Evolutionary conservation across 192 early-diverging fungal species (phyloP).

Genomic region (Mortierella alpina): DNA sequence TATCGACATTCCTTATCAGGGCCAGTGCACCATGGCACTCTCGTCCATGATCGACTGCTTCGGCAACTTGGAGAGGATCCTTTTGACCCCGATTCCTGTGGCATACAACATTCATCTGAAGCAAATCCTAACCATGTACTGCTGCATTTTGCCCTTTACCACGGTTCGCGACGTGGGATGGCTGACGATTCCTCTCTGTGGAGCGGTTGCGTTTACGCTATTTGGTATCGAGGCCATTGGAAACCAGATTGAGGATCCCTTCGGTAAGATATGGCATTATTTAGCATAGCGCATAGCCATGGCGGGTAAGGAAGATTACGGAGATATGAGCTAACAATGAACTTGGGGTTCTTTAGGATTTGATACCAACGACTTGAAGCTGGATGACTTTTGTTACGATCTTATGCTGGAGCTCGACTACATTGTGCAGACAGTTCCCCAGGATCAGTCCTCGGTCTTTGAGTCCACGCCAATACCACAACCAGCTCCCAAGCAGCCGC

Average conservation of each 20-base stretch:
- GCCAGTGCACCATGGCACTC: slow-evolving; percentile 61
- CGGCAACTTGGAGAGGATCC: slow-evolving; percentile 74
- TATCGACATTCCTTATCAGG: slow-evolving; percentile 63
- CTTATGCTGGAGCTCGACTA: slow-evolving; percentile 66
- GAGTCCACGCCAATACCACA: slow-evolving; percentile 11
- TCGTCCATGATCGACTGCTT: slow-evolving; percentile 69
- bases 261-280: slow-evolving; percentile 50
- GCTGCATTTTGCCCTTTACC: slow-evolving; percentile 77
- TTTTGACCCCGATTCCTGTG: slow-evolving; percentile 78
- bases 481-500: slow-evolving; percentile 10
- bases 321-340: slow-evolving; percentile 12
- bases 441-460: slow-evolving; percentile 53
- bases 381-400: slow-evolving; percentile 65
- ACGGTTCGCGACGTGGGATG: slow-evolving; percentile 67
- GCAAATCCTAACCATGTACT: slow-evolving; percentile 79
- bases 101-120: slow-evolving; percentile 84
- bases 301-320: no score
- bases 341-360: slow-evolving; percentile 45
- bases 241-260: slow-evolving; percentile 85
- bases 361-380: slow-evolving; percentile 64
- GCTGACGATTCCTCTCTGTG: slow-evolving; percentile 72
- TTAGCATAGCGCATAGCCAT: not conserved
- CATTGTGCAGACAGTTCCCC: slow-evolving; percentile 56
- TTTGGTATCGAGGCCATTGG: slow-evolving; percentile 85
- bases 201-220: slow-evolving; percentile 72